Evolutionary conservation across 345 rosid species (phyloP), one percentile per base, ranked within the genome.

Genomic region (Citrus trifoliata): DNA sequence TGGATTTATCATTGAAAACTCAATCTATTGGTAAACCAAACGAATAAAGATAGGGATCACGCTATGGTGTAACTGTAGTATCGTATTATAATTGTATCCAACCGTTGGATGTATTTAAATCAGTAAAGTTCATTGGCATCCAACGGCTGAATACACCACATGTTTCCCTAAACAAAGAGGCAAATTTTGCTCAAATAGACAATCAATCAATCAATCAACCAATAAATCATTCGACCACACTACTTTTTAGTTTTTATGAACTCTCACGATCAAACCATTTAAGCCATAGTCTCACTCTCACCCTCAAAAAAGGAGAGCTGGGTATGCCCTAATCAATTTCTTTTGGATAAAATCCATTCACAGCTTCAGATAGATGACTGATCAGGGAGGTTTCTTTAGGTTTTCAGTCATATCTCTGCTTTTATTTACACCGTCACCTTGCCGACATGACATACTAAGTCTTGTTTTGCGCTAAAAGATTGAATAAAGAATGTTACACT

Each of bases 171-270:
- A n/a, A n/a, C n/a, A n/a, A n/a, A n/a, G 42, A 12, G 14, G 40
- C 13, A 32, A 40, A 32, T 1, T 33, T 66, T 33, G 46, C 3
- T 46, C 27, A 35, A 35, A 35, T 18, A 32, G 61, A 63, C 51
- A 61, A 74, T 48, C 60, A 48, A 58, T 62, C 78, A 42, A 21
- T 74, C 70, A 46, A 74, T 61, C 67, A 53, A 25, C 61, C 68
- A 27, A 40, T 74, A n/a, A n/a, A 46, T 64, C 32, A 28, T 24
- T 58, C n/a, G 10, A 48, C 37, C 51, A 4, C 62, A 65, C 58
- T 40, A 6, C 62, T 62, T 53, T 70, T 16, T 18, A 6, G 22
- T 62, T 53, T 70, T 16, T 18, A 6, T 30, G 61, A 63, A 76
- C 63, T 13, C 37, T 67, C 53, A 4, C 64, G 19, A 76, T 66